Conservation (phyloP, 768 basidiomycete species). For the Lactifluus rugatus region DNA sequence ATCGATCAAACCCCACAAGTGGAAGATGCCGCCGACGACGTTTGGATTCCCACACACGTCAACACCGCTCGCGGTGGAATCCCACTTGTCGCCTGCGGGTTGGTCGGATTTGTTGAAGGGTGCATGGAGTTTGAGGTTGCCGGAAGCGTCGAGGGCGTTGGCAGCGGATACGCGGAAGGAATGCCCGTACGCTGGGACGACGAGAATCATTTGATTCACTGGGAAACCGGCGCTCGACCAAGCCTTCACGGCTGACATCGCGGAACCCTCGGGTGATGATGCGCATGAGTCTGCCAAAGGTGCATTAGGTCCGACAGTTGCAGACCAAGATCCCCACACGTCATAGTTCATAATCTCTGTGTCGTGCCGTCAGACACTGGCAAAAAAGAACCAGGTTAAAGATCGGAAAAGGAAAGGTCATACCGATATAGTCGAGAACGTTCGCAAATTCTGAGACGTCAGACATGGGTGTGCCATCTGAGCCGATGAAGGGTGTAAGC, state of each 20-base stretch:
- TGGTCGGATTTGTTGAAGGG: slow-evolving; percentile 17
- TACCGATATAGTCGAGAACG: slow-evolving; percentile 52
- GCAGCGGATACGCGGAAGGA: slow-evolving; percentile 39
- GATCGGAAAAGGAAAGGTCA: neutral
- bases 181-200: slow-evolving; percentile 79
- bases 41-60: slow-evolving; percentile 49
- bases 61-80: slow-evolving; percentile 31
- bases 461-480: slow-evolving; percentile 44
- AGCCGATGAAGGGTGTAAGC: slow-evolving; percentile 38
- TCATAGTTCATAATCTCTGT: slow-evolving; percentile 60
- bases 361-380: neutral
- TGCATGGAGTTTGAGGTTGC: slow-evolving; percentile 2
- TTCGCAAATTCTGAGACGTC: slow-evolving; percentile 66
- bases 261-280: slow-evolving; percentile 57
- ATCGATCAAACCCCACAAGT: slow-evolving; percentile 49
- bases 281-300: slow-evolving; percentile 76
- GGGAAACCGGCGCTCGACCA: slow-evolving; percentile 83
- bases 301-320: slow-evolving; percentile 72
- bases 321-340: slow-evolving; percentile 43
- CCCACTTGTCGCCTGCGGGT: slow-evolving; percentile 37
- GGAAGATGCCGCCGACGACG: slow-evolving; percentile 43
- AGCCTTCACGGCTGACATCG: slow-evolving; percentile 59
- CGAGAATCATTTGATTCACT: slow-evolving; percentile 65
- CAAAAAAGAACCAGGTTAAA: neutral
- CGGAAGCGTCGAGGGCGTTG: slow-evolving; percentile 28